These are phyloP conservation scores for Tolypocladium cylindrosporum DNA, from an alignment of 2,329 filamentous ascomycete species.

Conservation along the genomic window DNA sequence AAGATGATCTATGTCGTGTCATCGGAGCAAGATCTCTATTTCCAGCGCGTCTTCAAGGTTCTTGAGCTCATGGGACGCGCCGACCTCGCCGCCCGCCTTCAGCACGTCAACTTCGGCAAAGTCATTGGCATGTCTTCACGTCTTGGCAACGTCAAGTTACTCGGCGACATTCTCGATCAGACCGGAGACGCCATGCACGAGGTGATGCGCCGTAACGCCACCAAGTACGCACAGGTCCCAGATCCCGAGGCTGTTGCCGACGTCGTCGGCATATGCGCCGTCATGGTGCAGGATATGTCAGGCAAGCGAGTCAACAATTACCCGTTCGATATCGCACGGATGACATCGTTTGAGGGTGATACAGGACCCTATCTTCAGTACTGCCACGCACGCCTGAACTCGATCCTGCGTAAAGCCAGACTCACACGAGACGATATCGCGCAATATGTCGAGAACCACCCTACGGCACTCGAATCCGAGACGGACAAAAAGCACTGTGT, in stretches of 20 bases:
- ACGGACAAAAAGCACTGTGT: constrained; percentile 29
- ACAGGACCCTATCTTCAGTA: constrained; percentile 68
- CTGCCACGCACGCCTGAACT: constrained; percentile 52
- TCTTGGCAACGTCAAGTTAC: constrained; percentile 40
- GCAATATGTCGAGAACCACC: background rate
- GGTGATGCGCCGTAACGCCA: constrained; percentile 54
- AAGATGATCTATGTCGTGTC: constrained; percentile 30
- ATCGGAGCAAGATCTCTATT: constrained; percentile 23
- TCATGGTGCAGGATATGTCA: constrained; percentile 67
- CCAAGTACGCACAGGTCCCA: constrained; percentile 56
- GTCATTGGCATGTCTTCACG: constrained; percentile 31
- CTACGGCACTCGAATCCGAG: constrained; percentile 10
- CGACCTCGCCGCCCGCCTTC: constrained; percentile 16
- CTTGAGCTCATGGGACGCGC: constrained; percentile 20
- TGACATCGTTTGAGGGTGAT: constrained; percentile 66
- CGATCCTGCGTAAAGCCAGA: constrained; percentile 19
- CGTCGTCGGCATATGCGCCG: constrained; percentile 54
- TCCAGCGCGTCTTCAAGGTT: constrained; percentile 19
- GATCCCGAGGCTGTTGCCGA: constrained; percentile 54
- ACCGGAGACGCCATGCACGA: constrained; percentile 61
- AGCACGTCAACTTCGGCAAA: constrained; percentile 37
- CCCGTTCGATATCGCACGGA: constrained; percentile 59
- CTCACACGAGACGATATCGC: constrained; percentile 5
- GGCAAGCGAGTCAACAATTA: constrained; percentile 46
- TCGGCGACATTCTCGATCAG: constrained; percentile 45